Base-by-base conservation (phyloP, 257 asterid genomes). In the Anisodus tanguticus region DNA sequence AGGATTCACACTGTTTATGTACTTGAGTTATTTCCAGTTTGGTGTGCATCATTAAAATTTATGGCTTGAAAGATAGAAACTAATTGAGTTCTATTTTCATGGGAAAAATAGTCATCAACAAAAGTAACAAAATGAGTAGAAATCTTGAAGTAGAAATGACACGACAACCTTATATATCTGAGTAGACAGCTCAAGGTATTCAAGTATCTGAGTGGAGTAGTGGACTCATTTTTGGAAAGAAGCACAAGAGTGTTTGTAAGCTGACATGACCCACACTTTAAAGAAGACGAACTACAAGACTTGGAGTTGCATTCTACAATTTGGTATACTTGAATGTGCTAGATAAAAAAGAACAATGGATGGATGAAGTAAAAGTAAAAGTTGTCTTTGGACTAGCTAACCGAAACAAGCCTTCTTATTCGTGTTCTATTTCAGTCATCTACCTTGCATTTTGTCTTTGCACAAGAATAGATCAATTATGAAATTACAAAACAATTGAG, bases 101-200 rank as follows among this genome's bases (percentile, higher is more conserved):
- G 3, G 15, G 54, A 16, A 69, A 11, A 67, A 2, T 49, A 39
- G 51, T 39, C 53, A 70, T 70, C 55, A 70, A 69, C 78, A 39
- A 45, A 69, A 17, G 35, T 16, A 39, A 41, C 55, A 41, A 70
- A 70, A 68, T 70, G 55, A 41, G 76, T 39, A 39, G 55, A 69
- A 69, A 69, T 69, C 51, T 39, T 68, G 53, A 16, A 68, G 77
- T 68, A 39, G 55, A 69, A 69, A 69, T 69, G 78, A 41, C 11
- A 41, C 16, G 8, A 69, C 16, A 17, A 70, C 55, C 55, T 41
- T 41, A 39, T 4, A 16, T 70, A 16, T 17, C 79, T 70, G 79
- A 41, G 15, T 41, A 2, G 35, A 8, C 31, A 68, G 3, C 53
- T 68, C 5, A 22, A 15, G 13, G 15, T 16, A 39, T 41, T 66